These are phyloP conservation scores for Diddensiella santjacobensis DNA, from an alignment of 805 yeast genomes.

Conservation along the genomic window DNA sequence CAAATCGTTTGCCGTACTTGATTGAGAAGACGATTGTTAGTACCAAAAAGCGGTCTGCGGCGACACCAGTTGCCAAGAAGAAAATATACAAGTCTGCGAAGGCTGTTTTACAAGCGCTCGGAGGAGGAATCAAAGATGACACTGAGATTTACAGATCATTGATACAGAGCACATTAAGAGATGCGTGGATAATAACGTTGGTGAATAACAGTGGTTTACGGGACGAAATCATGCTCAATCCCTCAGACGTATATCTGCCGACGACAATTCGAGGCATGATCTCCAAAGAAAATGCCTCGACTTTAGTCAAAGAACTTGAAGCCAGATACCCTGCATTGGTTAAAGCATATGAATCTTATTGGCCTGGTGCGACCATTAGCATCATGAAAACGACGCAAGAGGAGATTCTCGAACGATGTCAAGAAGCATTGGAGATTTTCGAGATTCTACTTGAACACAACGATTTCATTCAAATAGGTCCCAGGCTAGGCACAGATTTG, in stretches of 20 bases:
- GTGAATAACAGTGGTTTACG: constrained; percentile 9
- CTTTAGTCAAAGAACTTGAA: constrained; percentile 13
- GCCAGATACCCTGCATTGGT: constrained; percentile 16
- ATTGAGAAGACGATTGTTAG: constrained; percentile 4
- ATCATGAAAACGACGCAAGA: background rate
- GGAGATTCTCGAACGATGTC: background rate
- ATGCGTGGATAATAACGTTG: constrained; percentile 21
- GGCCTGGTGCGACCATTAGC: background rate
- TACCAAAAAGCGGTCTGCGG: background rate
- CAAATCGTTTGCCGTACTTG: constrained; percentile 20
- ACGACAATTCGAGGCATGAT: constrained; percentile 2
- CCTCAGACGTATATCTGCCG: constrained; percentile 12
- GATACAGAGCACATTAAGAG: constrained; percentile 17
- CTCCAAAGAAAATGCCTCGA: constrained; percentile 9
- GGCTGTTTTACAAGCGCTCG: constrained; percentile 4
- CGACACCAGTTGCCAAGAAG: background rate
- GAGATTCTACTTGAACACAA: background rate
- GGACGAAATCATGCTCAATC: constrained; percentile 13
- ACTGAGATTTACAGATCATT: constrained; percentile 14
- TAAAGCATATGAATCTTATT: constrained; percentile 7
- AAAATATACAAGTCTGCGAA: constrained; percentile 6
- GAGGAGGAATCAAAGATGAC: constrained; percentile 2
- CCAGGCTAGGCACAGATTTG: background rate
- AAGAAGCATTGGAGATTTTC: background rate
- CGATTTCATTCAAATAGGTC: background rate